Evolutionary conservation across 2,329 filamentous ascomycete species (phyloP).

Genomic region (Calonectria multiphialidica): DNA sequence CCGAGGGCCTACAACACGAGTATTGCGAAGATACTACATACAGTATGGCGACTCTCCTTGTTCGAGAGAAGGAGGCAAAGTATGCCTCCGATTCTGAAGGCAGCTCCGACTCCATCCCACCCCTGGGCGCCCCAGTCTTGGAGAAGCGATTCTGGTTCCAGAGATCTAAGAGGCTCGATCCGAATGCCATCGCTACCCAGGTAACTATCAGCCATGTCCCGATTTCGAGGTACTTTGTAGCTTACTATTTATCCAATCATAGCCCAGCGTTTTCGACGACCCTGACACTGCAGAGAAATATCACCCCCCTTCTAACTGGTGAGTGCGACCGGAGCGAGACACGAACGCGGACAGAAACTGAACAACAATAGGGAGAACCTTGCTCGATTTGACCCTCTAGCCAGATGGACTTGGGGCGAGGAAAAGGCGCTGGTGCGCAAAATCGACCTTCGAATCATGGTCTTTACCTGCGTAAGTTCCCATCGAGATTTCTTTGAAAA

Average conservation of each 20-base stretch:
- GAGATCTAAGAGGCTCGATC: slow-evolving; percentile 30
- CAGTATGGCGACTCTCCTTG: slow-evolving; percentile 19
- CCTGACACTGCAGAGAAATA: slow-evolving; percentile 21
- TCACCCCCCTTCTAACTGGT: slow-evolving; percentile 14
- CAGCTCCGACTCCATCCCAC: slow-evolving; percentile 4
- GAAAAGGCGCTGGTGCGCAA: slow-evolving; percentile 52
- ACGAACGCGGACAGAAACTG: not conserved
- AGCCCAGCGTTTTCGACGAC: slow-evolving; percentile 24
- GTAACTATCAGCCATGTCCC: not conserved
- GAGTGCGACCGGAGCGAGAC: not conserved
- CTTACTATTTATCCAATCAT: not conserved
- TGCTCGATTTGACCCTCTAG: slow-evolving; percentile 60
- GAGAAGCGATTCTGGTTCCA: slow-evolving; percentile 51
- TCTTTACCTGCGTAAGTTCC: slow-evolving; percentile 52
- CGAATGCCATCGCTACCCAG: slow-evolving; percentile 21
- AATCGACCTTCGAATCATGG: slow-evolving; percentile 57
- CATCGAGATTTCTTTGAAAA: too few relatives aligned
- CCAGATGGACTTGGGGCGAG: slow-evolving; percentile 57
- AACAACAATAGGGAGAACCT: slow-evolving; percentile 46
- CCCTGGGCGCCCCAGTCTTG: slow-evolving; percentile 18
- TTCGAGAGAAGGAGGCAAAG: slow-evolving; percentile 17
- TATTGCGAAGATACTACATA: not conserved
- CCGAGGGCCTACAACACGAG: not conserved
- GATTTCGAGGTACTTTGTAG: not conserved
- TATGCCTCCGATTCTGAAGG: slow-evolving; percentile 10